Evolutionary conservation across 176 grass and related monocot genomes (phyloP).

Genomic region (Phyllostachys edulis): DNA sequence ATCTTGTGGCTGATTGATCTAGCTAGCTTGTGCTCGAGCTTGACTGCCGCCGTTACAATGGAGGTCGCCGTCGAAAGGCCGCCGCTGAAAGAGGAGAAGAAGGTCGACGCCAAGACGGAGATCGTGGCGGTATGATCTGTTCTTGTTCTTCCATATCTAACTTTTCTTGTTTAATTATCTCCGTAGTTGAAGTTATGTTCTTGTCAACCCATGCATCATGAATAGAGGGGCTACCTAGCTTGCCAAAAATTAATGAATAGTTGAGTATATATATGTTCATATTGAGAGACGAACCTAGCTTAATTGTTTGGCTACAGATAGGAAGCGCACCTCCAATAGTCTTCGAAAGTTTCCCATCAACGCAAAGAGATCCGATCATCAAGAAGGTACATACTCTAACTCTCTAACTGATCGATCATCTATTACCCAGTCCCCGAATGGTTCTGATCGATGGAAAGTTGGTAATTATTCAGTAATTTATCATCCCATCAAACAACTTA

Average conservation of each 20-base stretch:
- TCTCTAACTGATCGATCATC: neutral
- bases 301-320: conserved; percentile 19
- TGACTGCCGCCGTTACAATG: conserved; percentile 5
- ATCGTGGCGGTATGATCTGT: neutral
- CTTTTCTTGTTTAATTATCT: neutral
- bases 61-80: conserved; percentile 43
- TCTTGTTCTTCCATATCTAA: neutral
- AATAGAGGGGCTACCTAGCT: neutral
- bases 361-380: conserved; percentile 23
- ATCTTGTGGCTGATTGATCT: neutral
- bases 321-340: conserved; percentile 36
- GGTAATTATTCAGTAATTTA: too few relatives aligned
- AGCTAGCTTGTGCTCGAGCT: neutral
- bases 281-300: neutral
- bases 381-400: conserved; percentile 33
- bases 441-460: neutral
- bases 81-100: conserved; percentile 38
- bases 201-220: neutral
- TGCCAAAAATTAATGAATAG: neutral
- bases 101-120: conserved; percentile 4
- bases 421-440: neutral
- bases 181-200: neutral
- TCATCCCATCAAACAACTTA: neutral
- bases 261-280: neutral
- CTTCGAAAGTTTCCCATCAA: conserved; percentile 36